phyloP scores from a whole-genome alignment of 257 asterid genomes.

The Hygrophila difformis region DNA sequence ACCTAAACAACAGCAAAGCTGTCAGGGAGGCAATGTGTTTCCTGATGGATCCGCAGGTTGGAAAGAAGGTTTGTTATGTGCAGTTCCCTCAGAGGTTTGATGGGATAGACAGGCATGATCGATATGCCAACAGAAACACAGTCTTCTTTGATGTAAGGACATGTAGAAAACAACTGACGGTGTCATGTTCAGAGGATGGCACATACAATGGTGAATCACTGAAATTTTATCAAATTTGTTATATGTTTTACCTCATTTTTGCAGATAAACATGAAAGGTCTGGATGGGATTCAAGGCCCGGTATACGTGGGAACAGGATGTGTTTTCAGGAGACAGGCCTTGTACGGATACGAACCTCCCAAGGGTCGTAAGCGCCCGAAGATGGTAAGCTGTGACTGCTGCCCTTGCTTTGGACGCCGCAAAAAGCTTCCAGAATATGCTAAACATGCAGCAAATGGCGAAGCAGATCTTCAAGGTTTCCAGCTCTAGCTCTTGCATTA shows the following conservation, averaged over 20 bases:
- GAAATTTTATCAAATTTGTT: too few relatives aligned
- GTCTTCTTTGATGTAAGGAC: constrained; percentile 90
- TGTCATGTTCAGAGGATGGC: too few relatives aligned
- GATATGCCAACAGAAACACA: constrained; percentile 96
- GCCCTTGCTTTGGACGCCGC: constrained; percentile 15
- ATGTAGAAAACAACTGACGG: constrained; percentile 4
- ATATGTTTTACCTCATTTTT: not conserved
- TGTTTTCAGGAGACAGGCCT: constrained; percentile 7
- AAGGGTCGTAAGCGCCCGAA: constrained; percentile 10
- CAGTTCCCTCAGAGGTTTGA: constrained; percentile 98
- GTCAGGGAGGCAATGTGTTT: constrained; percentile 96
- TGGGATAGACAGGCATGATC: constrained; percentile 85
- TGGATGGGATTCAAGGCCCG: constrained; percentile 14
- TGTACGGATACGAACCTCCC: constrained; percentile 13
- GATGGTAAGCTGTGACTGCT: constrained; percentile 12
- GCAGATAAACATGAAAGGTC: constrained; percentile 13
- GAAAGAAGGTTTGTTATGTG: constrained; percentile 86
- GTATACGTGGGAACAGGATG: constrained; percentile 14
- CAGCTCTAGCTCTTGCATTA: not conserved
- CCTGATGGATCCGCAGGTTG: constrained; percentile 87
- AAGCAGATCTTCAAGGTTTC: constrained; percentile 42
- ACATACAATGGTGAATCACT: too few relatives aligned
- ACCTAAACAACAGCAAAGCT: constrained; percentile 93
- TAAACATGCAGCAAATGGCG: not conserved
- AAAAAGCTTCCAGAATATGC: constrained; percentile 3